Base-by-base conservation (phyloP, 768 basidiomycete species). In the Lactarius quietus region DNA sequence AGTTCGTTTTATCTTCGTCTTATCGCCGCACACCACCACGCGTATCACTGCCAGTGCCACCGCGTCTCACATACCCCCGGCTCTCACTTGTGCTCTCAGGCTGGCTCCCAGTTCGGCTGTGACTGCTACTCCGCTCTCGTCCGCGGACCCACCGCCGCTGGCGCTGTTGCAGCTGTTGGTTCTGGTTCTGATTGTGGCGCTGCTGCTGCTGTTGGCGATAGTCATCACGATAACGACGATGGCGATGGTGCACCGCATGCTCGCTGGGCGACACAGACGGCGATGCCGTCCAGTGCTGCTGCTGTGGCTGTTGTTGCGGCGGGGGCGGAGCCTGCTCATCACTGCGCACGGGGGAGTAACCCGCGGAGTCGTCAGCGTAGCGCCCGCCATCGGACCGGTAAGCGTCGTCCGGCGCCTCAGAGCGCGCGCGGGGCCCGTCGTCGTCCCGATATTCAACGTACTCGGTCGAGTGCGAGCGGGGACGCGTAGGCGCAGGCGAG, bases 301-400 rank as follows among this genome's bases (percentile, higher is more conserved):
- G 57, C 26, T 33, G 6, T 7, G 8, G 48, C 23, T 51, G 48
- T 6, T 39, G 45, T 3, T 26, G 39, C 26, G 14, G 39, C 26
- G 63, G 63, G n/a, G n/a, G n/a, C n/a, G n/a, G n/a, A n/a, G n/a
- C n/a, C 63, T 53, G 56, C 17, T 57, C 64, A 2, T 65, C 64
- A 48, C 64, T 52, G 3, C 10, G 64, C 23, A 12, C 28, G 2
- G 59, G 43, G 3, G 64, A 61, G 33, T 52, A 35, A 0, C 6
- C 18, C 15, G 18, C 38, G 18, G 33, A 23, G 41, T 57, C 10
- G 7, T 55, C 58, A 0, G 52, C 53, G 18, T 59, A 54, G 18
- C 52, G 63, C 38, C 0, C 10, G 5, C 12, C 23, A 23, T 48
- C 43, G 1, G 38, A 36, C 38, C 29, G 31, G 23, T 39, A 41